Conservation (phyloP, 805 yeast genomes). For the Cyberlindnera petersonii region DNA sequence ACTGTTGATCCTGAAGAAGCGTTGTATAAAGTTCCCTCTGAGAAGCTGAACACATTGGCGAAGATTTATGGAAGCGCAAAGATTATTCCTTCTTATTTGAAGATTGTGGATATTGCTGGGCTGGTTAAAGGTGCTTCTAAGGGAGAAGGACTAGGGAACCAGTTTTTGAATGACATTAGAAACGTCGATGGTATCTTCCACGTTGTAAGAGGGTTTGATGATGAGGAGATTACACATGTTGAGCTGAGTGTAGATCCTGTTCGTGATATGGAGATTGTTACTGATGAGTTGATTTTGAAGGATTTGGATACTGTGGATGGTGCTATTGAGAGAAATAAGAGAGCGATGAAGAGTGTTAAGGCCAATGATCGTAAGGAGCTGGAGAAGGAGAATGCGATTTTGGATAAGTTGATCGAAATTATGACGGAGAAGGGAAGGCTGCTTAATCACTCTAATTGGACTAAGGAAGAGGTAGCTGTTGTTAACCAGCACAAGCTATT, state of each 20-base stretch:
- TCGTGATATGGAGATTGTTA: conserved; percentile 70
- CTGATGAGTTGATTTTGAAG: conserved; percentile 71
- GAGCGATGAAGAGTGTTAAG: conserved; percentile 36
- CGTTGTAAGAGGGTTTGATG: conserved; percentile 71
- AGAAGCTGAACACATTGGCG: conserved; percentile 52
- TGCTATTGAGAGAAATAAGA: conserved; percentile 48
- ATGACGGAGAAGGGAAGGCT: conserved; percentile 63
- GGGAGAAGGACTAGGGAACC: conserved; percentile 83
- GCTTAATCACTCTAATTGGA: conserved; percentile 59
- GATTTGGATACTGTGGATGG: conserved; percentile 69
- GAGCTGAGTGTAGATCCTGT: conserved; percentile 70
- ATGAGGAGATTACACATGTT: conserved; percentile 73
- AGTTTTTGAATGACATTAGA: conserved; percentile 71
- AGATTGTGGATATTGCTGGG: conserved; percentile 79
- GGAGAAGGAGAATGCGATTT: conserved; percentile 34
- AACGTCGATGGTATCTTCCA: conserved; percentile 81
- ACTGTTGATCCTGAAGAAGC: conserved; percentile 79
- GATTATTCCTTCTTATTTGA: conserved; percentile 63
- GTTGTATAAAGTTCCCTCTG: conserved; percentile 64
- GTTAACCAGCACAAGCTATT: conserved; percentile 69
- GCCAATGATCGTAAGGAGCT: conserved; percentile 47
- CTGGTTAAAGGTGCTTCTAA: conserved; percentile 76
- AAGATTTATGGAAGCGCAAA: conserved; percentile 56
- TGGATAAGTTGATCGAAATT: conserved; percentile 41
- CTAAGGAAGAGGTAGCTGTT: conserved; percentile 57